Evolutionary conservation across 2,329 filamentous ascomycete genomes (phyloP).

Genomic region (Colletotrichum musae): DNA sequence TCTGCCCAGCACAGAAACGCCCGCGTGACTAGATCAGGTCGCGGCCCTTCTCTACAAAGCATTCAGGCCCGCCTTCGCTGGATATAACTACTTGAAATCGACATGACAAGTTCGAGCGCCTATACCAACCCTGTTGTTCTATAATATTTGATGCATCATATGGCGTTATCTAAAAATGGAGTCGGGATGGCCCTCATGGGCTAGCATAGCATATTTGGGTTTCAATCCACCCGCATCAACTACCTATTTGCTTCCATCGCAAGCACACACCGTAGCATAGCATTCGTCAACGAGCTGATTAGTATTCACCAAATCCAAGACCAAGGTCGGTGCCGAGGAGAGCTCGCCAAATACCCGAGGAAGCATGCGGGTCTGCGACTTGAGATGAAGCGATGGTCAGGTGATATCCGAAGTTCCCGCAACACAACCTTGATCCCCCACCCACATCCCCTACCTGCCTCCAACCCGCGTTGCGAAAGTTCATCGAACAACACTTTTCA

Average conservation of each 20-base stretch:
- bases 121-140: not conserved
- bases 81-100: not conserved
- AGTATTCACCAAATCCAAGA: not conserved
- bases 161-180: not conserved
- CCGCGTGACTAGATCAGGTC: slow-evolving; percentile 16
- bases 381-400: slow-evolving; percentile 14
- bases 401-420: not conserved
- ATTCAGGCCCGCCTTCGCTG: slow-evolving; percentile 9
- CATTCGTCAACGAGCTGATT: not conserved
- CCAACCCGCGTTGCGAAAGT: not conserved
- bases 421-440: not conserved
- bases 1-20: slow-evolving; percentile 23
- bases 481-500: not conserved
- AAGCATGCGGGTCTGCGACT: slow-evolving; percentile 6
- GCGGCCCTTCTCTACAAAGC: slow-evolving; percentile 22
- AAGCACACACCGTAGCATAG: too few relatives aligned
- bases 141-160: slow-evolving; percentile 19
- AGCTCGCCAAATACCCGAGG: slow-evolving; percentile 7
- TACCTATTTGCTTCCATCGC: not conserved
- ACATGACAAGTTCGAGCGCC: not conserved
- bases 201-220: slow-evolving; percentile 9
- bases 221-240: not conserved
- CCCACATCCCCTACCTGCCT: not conserved
- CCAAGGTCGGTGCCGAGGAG: slow-evolving; percentile 10
- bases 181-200: not conserved